Base-by-base conservation (phyloP, 441 rosid species). In the Croton laevigatus region DNA sequence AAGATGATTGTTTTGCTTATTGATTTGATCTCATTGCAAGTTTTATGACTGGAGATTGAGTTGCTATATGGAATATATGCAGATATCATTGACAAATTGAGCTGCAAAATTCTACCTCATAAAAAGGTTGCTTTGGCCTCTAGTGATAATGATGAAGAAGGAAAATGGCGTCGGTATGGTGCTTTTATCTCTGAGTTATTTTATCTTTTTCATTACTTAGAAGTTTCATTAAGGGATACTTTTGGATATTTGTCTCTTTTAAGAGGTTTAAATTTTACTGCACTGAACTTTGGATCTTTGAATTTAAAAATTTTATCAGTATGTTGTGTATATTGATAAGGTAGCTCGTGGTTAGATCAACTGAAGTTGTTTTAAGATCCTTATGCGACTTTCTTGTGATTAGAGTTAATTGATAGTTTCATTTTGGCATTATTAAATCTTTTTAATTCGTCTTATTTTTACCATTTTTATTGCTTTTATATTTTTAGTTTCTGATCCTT, bases 111-210 rank as follows among this genome's bases (percentile, higher is more conserved):
- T 76, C 82, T 84, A 65, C 85, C 88, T 57, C 81, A 81, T 53
- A 73, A 80, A 59, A 62, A 75, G 5, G 54, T 72, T 38, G 32
- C 58, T 45, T 81, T 80, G 53, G 83, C 71, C 20, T 36, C 64
- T 36, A 79, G 75, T 42, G 68, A 23, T 62, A 49, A 4, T 58
- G 90, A 82, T 66, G 97, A 90, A 79, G 94, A 88, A 81, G 83
- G 69, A 73, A 86, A 86, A 78, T 92, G 97, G 97, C 80, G 82
- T 68, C 73, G 82, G 96, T 91, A 88, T 59, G 85, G 65, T 73
- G 59, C 67, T 71, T 49, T 62, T 23, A 51, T 34, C 12, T 65
- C 3, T 46, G n/a, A 20, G 10, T 52, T 52, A 52, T 10, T 52
- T 52, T 52, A 6, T 0, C 23, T 11, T 52, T 52, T 52, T 17